Evolutionary conservation across 1,284 basidiomycete genomes (phyloP), one percentile per base, ranked within the genome.

Genomic region (Ustilago nuda): DNA sequence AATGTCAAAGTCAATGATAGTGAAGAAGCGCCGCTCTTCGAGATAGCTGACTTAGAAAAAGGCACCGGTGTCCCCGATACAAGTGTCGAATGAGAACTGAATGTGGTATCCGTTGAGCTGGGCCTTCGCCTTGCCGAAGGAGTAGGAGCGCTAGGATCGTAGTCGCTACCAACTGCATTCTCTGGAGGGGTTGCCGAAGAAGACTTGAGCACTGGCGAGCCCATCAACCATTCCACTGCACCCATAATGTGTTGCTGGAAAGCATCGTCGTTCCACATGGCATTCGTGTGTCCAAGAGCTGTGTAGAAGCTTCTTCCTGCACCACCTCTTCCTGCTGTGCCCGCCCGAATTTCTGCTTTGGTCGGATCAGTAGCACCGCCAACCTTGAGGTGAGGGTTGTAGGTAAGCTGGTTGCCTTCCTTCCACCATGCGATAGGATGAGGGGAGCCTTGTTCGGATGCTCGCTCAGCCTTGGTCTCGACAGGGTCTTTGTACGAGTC

Each of bases 391-490:
- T 75, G 65, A 17, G 71, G 72, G 23, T 77, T 71, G 59, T 69
- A 71, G 17, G 53, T 55, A 13, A 81, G 68, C 27, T 78, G 72
- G 8, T 75, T 48, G 50, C 79, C 81, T 52, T 82, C 80, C 57
- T 72, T 75, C 68, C 72, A 82, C 81, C 81, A 82, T 6, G 80
- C 80, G 19, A 82, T 76, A n/a, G 81, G 79, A 54, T 82, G 81
- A 5, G 69, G 68, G 5, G 54, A 56, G 30, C 81, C 81, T 52
- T 81, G 74, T 33, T 69, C 56, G 8, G 41, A 45, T 13, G 67
- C 68, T 5, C 76, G 67, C 36, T 81, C 61, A 13, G 30, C 48
- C 17, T 41, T 50, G 4, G 76, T 56, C 55, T 73, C 61, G 23
- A 78, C 79, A 4, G 69, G 67, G 35, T 81, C 78, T 1, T 57